Base-by-base conservation (phyloP, 768 basidiomycete species). In the Suillus americanus region DNA sequence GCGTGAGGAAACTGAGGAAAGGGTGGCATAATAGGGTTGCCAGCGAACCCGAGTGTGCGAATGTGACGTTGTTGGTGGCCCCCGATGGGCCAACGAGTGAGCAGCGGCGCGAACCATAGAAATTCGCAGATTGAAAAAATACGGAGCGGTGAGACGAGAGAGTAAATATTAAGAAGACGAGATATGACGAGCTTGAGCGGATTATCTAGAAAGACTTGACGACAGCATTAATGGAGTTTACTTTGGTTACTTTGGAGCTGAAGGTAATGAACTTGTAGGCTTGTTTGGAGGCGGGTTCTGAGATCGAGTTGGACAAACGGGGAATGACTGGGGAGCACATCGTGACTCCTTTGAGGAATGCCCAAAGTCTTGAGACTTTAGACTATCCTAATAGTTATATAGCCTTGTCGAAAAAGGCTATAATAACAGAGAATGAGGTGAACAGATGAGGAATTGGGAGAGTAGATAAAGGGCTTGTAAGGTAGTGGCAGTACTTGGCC, bases 11-110 rank as follows among this genome's bases (percentile, higher is more conserved):
- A 83, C 71, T 63, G 79, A 73, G 53, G 77, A 77, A 62, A 77
- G 72, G 62, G 82, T 75, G 61, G 86, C 73, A 68, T 80, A 78
- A 76, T 92, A 94, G 69, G 91, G 91, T 79, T 92, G 92, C 91
- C 91, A 93, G 70, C 92, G 88, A 70, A 87, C 80, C 74, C 89
- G 80, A 59, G 57, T 41, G 57, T 59, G 57, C 59, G 88, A 79
- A 69, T 90, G 86, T 64, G 89, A 80, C 1, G 86, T 83, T 25
- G 74, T 72, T 20, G 79, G 85, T 51, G 88, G 86, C 45, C 88
- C 89, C 81, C 90, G 80, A 74, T 90, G 89, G 80, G 90, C 84
- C 63, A 91, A 78, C 12, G 86, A 75, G 62, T 83, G 81, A n/a
- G 79, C 72, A 45, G 79, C 68, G 35, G 81, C 70, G 57, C 75